A percentile compares a stretch with the other conserved stretches of the same genome.
These are phyloP conservation scores for Hypoxylon trugodes DNA, from an alignment of 495 filamentous ascomycete genomes.

Conservation along the genomic window DNA sequence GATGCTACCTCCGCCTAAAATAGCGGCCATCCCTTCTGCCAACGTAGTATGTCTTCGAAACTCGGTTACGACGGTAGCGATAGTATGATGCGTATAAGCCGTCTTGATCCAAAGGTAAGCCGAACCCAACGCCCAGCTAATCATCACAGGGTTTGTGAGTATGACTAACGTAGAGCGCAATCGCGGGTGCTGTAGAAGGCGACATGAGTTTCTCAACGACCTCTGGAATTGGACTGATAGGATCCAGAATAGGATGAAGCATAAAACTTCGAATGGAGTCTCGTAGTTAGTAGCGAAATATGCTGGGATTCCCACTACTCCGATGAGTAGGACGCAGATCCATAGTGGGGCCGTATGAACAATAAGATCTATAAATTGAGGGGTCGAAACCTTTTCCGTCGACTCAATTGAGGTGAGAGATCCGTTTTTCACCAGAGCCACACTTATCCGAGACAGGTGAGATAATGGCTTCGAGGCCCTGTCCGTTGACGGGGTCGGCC, in stretches of 20 bases:
- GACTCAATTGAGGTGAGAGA: constrained; percentile 9
- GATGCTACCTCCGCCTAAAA: constrained; percentile 9
- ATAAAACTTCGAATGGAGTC: constrained; percentile 46
- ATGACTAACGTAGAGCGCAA: constrained; percentile 44
- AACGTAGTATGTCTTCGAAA: constrained; percentile 49
- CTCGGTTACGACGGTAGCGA: constrained; percentile 42
- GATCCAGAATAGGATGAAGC: constrained; percentile 53
- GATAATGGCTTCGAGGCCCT: constrained; percentile 7
- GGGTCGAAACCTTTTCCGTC: not conserved
- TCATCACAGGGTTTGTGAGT: constrained; percentile 52
- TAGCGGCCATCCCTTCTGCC: constrained; percentile 43
- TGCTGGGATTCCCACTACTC: constrained; percentile 35
- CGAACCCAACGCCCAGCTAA: constrained; percentile 52
- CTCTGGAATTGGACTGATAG: constrained; percentile 50
- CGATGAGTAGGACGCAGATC: constrained; percentile 35
- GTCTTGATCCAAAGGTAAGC: constrained; percentile 51
- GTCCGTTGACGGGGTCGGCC: constrained; percentile 30
- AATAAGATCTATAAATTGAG: constrained; percentile 24
- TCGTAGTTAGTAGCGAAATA: constrained; percentile 34
- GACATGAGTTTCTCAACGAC: constrained; percentile 38
- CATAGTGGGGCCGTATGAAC: constrained; percentile 41
- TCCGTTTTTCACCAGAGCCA: constrained; percentile 9
- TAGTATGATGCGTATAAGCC: constrained; percentile 30
- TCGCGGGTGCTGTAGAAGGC: constrained; percentile 26
- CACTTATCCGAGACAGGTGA: constrained; percentile 32